Base-by-base conservation (phyloP, 2,329 filamentous ascomycete species). In the Penicillium italicum region DNA sequence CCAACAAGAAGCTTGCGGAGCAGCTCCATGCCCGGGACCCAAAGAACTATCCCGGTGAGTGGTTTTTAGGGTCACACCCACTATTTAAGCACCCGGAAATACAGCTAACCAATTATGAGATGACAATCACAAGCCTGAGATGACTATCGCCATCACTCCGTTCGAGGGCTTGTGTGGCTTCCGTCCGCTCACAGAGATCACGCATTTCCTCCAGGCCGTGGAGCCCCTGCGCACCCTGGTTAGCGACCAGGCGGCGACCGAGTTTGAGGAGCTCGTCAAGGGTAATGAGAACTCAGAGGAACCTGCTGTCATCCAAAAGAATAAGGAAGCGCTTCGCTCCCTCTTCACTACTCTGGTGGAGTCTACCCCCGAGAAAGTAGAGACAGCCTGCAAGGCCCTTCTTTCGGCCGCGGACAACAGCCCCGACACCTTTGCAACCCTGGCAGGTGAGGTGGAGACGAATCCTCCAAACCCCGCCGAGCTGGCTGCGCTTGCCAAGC, bases 71-170 rank as follows among this genome's bases (percentile, higher is more conserved):
- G 24, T 12, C 11, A 31, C 3, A 14, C 0, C 18, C 4, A 12
- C 26, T 8, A 22, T 1, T 14, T 41, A 18, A 24, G 14, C 18
- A 5, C 46, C 20, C 36, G 28, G 22, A 18, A 49, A 56, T 2
- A 56, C 24, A 0, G 12, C 31, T n/a, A 28, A 24, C 18, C 12
- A n/a, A 37, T n/a, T 40, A 64, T 62, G 38, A 75, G 91, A 99
- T 80, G 93, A 97, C 79, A 99, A 99, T 78, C 94, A 99, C 81
- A 99, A 99, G 78, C 94, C 94, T 33, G 94, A 99, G 77, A 99
- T 99, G 94, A 92, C 94, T 60, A 96, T 99, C 73, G 94, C 94
- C 59, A 88, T 99, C 67, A 97, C 94, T 1, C 88, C 91, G 0
- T 99, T 99, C 64, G 93, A 97, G 72, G 94, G 94, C 0, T 83